phyloP scores from a whole-genome alignment of 1,284 basidiomycete genomes.

The Mycena sp. region DNA sequence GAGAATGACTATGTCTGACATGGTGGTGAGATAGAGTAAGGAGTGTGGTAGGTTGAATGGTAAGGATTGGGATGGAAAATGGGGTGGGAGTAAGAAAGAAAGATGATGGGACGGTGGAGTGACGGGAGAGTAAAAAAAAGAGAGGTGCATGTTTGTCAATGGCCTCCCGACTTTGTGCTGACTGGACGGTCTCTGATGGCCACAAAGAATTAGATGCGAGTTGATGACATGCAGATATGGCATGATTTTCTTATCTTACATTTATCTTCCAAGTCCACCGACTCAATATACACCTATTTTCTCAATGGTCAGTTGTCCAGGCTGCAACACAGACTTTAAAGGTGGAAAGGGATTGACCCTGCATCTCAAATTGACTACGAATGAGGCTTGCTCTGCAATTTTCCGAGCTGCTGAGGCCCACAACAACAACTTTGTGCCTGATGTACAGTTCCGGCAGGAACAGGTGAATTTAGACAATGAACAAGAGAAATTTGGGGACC shows the following conservation, averaged over 20 bases:
- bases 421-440: background rate
- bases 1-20: background rate
- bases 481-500: too few relatives aligned
- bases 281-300: too few relatives aligned
- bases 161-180: too few relatives aligned
- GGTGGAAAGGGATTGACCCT: background rate
- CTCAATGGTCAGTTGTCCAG: background rate
- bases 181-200: too few relatives aligned
- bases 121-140: background rate
- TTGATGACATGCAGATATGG: background rate
- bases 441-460: too few relatives aligned
- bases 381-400: background rate
- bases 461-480: too few relatives aligned
- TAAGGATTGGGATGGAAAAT: background rate
- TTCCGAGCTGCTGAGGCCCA: background rate
- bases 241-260: background rate
- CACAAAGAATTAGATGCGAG: too few relatives aligned
- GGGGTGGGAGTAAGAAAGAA: background rate
- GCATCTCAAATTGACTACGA: background rate
- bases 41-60: background rate
- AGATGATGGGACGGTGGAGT: background rate
- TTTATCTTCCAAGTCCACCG: background rate
- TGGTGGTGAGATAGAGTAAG: background rate
- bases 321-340: background rate
- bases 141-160: too few relatives aligned